These are phyloP conservation scores for Eucalyptus polyanthemos DNA, from an alignment of 345 rosid genomes.

Conservation along the genomic window DNA sequence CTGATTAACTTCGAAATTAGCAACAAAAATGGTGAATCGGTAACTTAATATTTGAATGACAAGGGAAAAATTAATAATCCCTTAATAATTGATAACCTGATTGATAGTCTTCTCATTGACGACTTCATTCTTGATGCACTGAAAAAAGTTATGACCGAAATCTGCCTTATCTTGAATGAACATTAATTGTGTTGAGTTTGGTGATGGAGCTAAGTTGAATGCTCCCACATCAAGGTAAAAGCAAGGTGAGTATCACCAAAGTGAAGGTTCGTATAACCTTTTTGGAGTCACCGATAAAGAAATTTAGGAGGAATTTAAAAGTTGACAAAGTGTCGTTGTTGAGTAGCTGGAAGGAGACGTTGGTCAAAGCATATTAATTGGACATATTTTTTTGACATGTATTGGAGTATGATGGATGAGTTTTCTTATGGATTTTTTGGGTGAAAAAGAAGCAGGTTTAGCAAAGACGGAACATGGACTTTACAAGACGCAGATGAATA, in stretches of 20 bases:
- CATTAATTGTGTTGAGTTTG: background rate
- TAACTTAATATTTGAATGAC: background rate
- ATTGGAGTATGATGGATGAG: background rate
- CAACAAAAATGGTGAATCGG: background rate
- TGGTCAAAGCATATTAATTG: background rate
- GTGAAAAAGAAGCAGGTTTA: background rate
- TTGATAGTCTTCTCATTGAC: background rate
- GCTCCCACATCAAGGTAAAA: background rate
- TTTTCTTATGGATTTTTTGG: background rate
- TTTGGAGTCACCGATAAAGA: background rate
- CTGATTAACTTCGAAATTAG: background rate
- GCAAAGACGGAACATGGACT: background rate
- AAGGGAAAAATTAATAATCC: background rate
- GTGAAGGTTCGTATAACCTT: background rate
- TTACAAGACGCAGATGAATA: background rate
- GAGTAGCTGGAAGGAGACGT: background rate
- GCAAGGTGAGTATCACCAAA: background rate
- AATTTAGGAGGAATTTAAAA: background rate
- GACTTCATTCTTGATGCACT: background rate
- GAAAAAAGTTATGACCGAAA: background rate
- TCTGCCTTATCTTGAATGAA: background rate
- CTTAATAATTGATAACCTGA: background rate
- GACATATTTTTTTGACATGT: background rate
- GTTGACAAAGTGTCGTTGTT: background rate
- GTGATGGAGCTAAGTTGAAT: too few relatives aligned